Conservation (phyloP, 495 filamentous ascomycete genomes). For the Neurospora sp. region DNA sequence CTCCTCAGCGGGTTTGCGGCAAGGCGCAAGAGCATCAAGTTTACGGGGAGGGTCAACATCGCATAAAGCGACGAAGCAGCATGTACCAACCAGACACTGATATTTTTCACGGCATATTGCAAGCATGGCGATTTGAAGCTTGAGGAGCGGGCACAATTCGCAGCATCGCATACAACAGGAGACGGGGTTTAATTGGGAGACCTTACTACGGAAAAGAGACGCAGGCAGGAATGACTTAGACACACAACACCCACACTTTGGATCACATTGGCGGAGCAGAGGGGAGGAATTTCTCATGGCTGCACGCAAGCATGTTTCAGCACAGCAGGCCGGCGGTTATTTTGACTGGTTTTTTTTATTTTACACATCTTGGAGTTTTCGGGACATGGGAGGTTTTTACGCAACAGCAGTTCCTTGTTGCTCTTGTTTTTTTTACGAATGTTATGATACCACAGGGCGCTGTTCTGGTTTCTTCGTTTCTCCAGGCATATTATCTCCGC, state of each 20-base stretch:
- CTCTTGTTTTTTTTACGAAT: conserved; percentile 1
- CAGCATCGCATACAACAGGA: not conserved
- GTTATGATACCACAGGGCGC: conserved; percentile 5
- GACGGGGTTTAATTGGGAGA: not conserved
- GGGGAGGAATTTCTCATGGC: not conserved
- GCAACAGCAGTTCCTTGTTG: not conserved
- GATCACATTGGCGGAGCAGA: not conserved
- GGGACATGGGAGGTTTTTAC: not conserved
- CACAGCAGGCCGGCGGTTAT: not conserved
- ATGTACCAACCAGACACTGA: not conserved
- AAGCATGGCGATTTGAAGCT: not conserved
- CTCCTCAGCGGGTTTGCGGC: conserved; percentile 32
- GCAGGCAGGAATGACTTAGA: not conserved
- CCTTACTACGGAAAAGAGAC: not conserved
- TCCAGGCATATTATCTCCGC: not conserved
- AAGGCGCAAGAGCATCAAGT: conserved; percentile 30
- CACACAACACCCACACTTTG: not conserved
- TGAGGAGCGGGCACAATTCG: not conserved
- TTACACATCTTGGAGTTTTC: not conserved
- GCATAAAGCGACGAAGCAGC: not conserved
- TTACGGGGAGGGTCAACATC: conserved; percentile 14
- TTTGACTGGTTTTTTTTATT: not conserved
- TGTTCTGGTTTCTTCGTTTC: not conserved
- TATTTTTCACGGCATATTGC: not conserved
- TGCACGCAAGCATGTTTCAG: not conserved